Conservation (phyloP, 306 rosid genomes). For the Lathyrus sativus region DNA sequence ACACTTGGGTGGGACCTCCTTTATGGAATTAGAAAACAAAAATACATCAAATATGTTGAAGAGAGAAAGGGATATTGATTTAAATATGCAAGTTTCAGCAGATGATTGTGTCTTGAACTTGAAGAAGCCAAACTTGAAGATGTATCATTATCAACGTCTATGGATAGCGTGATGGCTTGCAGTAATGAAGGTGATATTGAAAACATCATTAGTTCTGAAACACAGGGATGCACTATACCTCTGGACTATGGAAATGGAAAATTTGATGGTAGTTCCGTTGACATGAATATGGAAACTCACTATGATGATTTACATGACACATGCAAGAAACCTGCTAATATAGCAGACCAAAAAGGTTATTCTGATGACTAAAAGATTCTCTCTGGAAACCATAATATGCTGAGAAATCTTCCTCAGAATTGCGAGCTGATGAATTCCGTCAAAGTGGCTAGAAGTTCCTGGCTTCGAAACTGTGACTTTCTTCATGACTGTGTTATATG, state of each 20-base stretch:
- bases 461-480: conserved; percentile 85
- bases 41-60: conserved; percentile 49
- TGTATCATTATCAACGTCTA: conserved; percentile 43
- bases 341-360: conserved; percentile 45
- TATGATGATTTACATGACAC: conserved; percentile 41
- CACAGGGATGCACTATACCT: conserved; percentile 49
- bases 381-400: conserved; percentile 47
- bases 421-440: conserved; percentile 67
- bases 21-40: conserved; percentile 60
- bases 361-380: conserved; percentile 47
- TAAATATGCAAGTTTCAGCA: conserved; percentile 60
- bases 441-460: conserved; percentile 80
- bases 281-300: conserved; percentile 53
- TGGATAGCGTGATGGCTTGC: conserved; percentile 50
- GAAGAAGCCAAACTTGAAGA: conserved; percentile 77
- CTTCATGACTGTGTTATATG: conserved; percentile 95
- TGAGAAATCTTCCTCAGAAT: conserved; percentile 59
- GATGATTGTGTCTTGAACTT: conserved; percentile 67
- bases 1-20: conserved; percentile 44
- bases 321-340: conserved; percentile 38
- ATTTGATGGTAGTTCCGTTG: conserved; percentile 46
- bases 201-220: conserved; percentile 51
- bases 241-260: conserved; percentile 53
- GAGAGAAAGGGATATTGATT: conserved; percentile 83
- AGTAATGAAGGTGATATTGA: conserved; percentile 51